phyloP scores from a whole-genome alignment of 2,329 filamentous ascomycete genomes.

The Epichloe sylvatica region DNA sequence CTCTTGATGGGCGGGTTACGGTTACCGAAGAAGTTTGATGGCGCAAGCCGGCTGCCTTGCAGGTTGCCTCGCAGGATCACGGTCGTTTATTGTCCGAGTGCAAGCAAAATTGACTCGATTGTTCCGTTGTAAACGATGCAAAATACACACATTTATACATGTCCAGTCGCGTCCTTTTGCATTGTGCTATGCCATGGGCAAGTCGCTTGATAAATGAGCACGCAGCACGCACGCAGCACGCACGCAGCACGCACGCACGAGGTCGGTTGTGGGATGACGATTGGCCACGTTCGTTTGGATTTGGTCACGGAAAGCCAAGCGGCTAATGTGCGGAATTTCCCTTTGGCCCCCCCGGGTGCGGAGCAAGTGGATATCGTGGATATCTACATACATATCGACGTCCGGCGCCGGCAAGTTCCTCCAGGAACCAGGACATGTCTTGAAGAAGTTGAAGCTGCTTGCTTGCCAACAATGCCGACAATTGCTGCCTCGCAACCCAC shows the following conservation, averaged over 20 bases:
- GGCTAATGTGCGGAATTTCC: constrained; percentile 2
- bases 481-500: constrained; percentile 3
- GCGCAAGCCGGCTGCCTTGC: not conserved
- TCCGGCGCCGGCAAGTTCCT: constrained; percentile 3
- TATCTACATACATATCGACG: not conserved
- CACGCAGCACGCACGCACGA: too few relatives aligned
- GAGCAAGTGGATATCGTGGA: not conserved
- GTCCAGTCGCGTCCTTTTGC: not conserved
- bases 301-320: not conserved
- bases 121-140: not conserved
- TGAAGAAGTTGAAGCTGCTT: constrained; percentile 1
- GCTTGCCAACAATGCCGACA: too few relatives aligned
- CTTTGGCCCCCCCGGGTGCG: not conserved
- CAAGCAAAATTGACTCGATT: not conserved
- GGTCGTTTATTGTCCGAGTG: not conserved
- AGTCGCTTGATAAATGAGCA: too few relatives aligned
- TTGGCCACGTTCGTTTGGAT: constrained; percentile 12
- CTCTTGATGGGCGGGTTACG: not conserved
- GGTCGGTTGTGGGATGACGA: constrained; percentile 14
- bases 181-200: not conserved
- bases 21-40: not conserved
- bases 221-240: too few relatives aligned
- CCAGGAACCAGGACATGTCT: constrained; percentile 4
- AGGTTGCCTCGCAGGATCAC: not conserved
- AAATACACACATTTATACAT: not conserved